Percentiles rank a stretch among this genome's conserved stretches.
Conservation (phyloP, 495 filamentous ascomycete genomes). For the Penicillium odoratum region DNA sequence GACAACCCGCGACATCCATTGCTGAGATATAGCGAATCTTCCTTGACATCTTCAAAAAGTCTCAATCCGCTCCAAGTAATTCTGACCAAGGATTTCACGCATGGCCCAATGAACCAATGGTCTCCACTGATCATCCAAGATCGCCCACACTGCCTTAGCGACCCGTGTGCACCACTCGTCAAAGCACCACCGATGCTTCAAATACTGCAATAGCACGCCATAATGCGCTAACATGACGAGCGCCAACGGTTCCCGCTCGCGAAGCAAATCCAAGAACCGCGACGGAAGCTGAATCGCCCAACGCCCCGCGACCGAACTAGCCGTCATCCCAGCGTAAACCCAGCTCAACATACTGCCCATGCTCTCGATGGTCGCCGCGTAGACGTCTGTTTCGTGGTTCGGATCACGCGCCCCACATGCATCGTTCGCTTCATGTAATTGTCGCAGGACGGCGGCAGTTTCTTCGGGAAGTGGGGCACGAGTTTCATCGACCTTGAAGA, state of each 20-base stretch:
- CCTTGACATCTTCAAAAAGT: not conserved
- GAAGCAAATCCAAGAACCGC: constrained; percentile 51
- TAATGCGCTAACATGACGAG: constrained; percentile 51
- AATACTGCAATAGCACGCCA: constrained; percentile 43
- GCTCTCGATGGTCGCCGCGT: constrained; percentile 32
- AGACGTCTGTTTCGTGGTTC: constrained; percentile 37
- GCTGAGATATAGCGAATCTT: not conserved
- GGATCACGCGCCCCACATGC: constrained; percentile 25
- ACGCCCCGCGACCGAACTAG: constrained; percentile 28
- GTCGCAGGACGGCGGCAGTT: constrained; percentile 18
- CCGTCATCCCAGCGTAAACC: constrained; percentile 28
- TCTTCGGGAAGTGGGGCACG: constrained; percentile 23
- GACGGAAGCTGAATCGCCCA: constrained; percentile 53
- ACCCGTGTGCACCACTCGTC: constrained; percentile 44
- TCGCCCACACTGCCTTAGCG: constrained; percentile 37
- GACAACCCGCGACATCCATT: not conserved
- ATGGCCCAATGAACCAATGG: constrained; percentile 37
- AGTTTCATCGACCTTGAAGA: constrained; percentile 31
- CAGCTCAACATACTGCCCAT: constrained; percentile 34
- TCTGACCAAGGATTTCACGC: constrained; percentile 33
- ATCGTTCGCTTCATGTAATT: constrained; percentile 33
- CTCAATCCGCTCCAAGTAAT: constrained; percentile 22
- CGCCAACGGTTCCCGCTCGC: constrained; percentile 54
- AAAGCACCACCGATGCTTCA: constrained; percentile 49
- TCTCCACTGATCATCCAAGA: constrained; percentile 40